These are phyloP conservation scores for Dothiorella sarmentorum DNA, from an alignment of 2,329 filamentous ascomycete genomes.

Conservation along the genomic window DNA sequence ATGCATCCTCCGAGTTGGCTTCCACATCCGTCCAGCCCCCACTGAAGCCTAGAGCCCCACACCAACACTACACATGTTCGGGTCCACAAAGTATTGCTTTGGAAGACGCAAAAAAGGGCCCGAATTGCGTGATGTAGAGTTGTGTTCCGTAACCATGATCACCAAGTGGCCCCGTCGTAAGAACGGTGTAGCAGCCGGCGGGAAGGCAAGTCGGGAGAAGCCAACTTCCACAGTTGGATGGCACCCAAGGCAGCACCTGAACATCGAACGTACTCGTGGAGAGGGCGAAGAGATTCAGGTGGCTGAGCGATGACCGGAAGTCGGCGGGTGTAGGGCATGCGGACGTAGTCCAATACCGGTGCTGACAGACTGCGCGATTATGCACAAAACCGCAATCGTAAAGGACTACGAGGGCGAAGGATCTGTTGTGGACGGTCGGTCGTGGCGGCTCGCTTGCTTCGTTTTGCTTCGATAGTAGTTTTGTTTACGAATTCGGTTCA, in stretches of 20 bases:
- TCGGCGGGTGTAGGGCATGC: too few species aligned
- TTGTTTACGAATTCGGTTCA: neutral
- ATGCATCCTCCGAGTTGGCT: neutral
- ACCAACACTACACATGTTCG: neutral
- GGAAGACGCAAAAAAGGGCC: neutral
- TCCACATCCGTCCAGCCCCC: neutral
- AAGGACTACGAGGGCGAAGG: neutral
- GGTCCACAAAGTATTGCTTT: neutral
- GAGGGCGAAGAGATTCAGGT: too few species aligned
- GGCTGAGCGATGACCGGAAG: too few species aligned
- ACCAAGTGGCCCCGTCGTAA: too few species aligned
- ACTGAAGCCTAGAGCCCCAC: neutral
- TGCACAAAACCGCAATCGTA: too few species aligned
- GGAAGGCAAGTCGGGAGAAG: neutral
- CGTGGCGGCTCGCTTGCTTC: neutral
- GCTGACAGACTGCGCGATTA: too few species aligned
- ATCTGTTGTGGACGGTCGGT: neutral
- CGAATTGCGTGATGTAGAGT: neutral
- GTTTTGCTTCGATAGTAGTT: neutral
- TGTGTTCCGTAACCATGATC: too few species aligned
- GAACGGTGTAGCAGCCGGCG: too few species aligned
- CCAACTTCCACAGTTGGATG: neutral
- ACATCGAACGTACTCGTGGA: too few species aligned
- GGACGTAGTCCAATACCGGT: too few species aligned
- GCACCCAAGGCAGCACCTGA: too few species aligned